Evolutionary conservation across 495 filamentous ascomycete genomes (phyloP).

Genomic region (Aspergillus saccharolyticus): DNA sequence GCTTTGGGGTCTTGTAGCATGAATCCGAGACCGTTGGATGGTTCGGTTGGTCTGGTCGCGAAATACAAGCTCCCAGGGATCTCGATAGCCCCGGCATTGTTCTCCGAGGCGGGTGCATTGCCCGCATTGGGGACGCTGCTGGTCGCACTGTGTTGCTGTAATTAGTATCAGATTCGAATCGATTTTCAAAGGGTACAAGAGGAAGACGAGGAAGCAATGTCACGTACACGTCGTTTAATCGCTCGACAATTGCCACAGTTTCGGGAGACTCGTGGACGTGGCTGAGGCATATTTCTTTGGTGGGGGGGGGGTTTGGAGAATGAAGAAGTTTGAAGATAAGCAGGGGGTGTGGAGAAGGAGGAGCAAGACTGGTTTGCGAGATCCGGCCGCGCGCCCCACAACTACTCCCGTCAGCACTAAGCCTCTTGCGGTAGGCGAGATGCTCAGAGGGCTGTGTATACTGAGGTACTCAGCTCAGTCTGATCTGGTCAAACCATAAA

Average conservation of each 20-base stretch:
- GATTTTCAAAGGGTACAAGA: neutral
- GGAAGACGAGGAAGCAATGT: neutral
- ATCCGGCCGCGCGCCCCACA: neutral
- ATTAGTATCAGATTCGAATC: too few species aligned
- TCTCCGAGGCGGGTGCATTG: slow-evolving; percentile 26
- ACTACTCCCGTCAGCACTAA: slow-evolving; percentile 8
- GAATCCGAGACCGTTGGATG: slow-evolving; percentile 22
- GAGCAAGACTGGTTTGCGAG: too few species aligned
- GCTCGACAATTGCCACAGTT: slow-evolving; percentile 20
- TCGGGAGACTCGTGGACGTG: slow-evolving; percentile 13
- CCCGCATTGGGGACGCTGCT: slow-evolving; percentile 24
- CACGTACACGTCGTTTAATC: slow-evolving; percentile 21
- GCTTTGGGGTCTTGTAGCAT: too few species aligned
- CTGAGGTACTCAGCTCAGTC: too few species aligned
- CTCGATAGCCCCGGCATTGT: slow-evolving; percentile 26
- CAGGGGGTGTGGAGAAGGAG: neutral
- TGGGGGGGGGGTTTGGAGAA: neutral
- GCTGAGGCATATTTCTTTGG: neutral
- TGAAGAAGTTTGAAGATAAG: neutral
- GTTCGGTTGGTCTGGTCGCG: slow-evolving; percentile 20
- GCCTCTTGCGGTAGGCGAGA: slow-evolving; percentile 13
- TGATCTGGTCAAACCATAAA: too few species aligned
- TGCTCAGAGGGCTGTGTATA: slow-evolving; percentile 6
- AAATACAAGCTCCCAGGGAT: slow-evolving; percentile 24
- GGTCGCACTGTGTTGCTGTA: slow-evolving; percentile 23